Conservation (phyloP, 257 asterid genomes). For the Salvia splendens region DNA sequence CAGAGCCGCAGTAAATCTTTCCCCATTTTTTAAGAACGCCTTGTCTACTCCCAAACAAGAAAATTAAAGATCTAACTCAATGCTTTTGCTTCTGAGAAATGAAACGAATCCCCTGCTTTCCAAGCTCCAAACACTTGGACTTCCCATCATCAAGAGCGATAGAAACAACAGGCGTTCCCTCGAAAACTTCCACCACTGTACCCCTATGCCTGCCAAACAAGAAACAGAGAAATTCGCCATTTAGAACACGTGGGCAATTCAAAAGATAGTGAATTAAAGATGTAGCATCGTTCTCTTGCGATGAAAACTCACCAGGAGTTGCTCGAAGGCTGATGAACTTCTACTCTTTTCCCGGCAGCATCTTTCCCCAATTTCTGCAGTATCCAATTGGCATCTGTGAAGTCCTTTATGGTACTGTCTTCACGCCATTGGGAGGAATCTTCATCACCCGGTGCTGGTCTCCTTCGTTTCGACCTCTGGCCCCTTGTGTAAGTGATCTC, state of each 20-base stretch:
- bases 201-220: slow-evolving; percentile 42
- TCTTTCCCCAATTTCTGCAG: slow-evolving; percentile 92
- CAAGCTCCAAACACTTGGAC: slow-evolving; percentile 72
- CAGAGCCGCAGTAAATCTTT: background rate
- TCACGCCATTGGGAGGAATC: slow-evolving; percentile 50
- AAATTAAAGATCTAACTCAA: slow-evolving; percentile 24
- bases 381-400: slow-evolving; percentile 89
- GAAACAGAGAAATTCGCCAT: background rate
- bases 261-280: background rate
- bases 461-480: slow-evolving; percentile 83
- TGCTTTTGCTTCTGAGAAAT: slow-evolving; percentile 76
- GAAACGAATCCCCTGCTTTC: slow-evolving; percentile 91
- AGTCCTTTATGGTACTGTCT: slow-evolving; percentile 64
- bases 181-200: slow-evolving; percentile 41
- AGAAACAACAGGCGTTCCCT: slow-evolving; percentile 68
- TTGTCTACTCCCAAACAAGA: background rate
- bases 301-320: slow-evolving; percentile 67
- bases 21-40: slow-evolving; percentile 16
- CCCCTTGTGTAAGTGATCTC: slow-evolving; percentile 75
- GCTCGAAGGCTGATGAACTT: slow-evolving; percentile 78
- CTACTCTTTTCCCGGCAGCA: slow-evolving; percentile 96
- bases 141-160: slow-evolving; percentile 80
- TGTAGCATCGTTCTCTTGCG: background rate
- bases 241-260: background rate
- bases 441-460: slow-evolving; percentile 61